A percentile compares a stretch with the other conserved stretches of the same genome.
Evolutionary conservation across 176 grass and related monocot genomes (phyloP).

Genomic region (Paspalum notatum): DNA sequence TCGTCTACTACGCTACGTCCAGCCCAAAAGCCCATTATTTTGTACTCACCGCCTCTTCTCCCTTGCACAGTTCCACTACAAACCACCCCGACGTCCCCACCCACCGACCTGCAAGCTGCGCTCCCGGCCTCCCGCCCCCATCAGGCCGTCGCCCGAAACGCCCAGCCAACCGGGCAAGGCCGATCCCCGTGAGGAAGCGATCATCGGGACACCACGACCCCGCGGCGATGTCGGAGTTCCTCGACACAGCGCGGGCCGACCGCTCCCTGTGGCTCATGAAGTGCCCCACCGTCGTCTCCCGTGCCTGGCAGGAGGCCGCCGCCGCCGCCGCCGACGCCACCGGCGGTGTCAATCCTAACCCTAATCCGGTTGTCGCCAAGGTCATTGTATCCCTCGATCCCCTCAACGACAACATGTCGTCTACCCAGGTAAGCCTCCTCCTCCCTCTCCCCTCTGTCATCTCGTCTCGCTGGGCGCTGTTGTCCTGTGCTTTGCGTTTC

Average conservation of each 20-base stretch:
- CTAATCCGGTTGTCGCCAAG: slow-evolving; percentile 71
- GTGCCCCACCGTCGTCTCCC: slow-evolving; percentile 76
- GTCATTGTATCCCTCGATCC: slow-evolving; percentile 80
- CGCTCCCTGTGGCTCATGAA: slow-evolving; percentile 91
- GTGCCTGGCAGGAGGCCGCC: slow-evolving; percentile 61
- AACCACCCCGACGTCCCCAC: background rate
- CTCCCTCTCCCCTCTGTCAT: background rate
- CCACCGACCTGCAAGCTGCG: background rate
- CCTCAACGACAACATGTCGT: slow-evolving; percentile 53
- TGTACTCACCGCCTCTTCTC: slow-evolving; percentile 3
- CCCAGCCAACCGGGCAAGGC: too few species aligned
- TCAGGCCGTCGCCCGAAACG: too few species aligned
- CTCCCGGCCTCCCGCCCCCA: too few species aligned
- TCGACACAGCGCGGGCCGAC: slow-evolving; percentile 71
- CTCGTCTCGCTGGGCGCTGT: background rate
- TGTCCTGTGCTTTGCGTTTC: background rate
- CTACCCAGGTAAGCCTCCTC: slow-evolving; percentile 52
- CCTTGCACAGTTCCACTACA: background rate
- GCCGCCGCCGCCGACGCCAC: slow-evolving; percentile 9
- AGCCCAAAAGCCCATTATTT: background rate
- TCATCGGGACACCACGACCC: background rate
- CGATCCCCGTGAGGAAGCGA: background rate
- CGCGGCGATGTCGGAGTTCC: slow-evolving; percentile 45
- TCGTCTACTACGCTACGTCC: too few species aligned
- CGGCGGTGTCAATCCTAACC: slow-evolving; percentile 4